phyloP scores from a whole-genome alignment of 2,329 filamentous ascomycete genomes.

The Talaromyces rugulosus region DNA sequence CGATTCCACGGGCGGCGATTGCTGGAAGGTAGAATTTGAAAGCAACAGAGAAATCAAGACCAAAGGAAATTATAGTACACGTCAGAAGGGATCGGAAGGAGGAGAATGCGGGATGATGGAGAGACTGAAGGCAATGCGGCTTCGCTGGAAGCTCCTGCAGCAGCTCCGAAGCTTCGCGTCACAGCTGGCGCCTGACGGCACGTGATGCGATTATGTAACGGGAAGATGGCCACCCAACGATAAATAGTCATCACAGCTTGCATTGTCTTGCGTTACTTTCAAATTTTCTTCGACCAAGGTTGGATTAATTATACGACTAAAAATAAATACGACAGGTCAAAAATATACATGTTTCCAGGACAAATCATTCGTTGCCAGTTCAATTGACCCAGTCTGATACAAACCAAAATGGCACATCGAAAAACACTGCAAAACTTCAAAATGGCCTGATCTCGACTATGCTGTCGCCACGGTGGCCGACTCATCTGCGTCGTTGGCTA shows the following conservation, averaged over 20 bases:
- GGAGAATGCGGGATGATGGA: slow-evolving; percentile 6
- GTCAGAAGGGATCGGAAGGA: background rate
- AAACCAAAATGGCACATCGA: background rate
- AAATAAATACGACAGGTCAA: background rate
- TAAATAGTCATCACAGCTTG: background rate
- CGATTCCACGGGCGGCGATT: slow-evolving; percentile 1
- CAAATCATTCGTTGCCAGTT: background rate
- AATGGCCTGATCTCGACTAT: background rate
- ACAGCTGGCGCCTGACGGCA: slow-evolving; percentile 31
- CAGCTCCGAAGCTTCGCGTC: slow-evolving; percentile 29
- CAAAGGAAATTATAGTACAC: slow-evolving; percentile 14
- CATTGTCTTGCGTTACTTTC: background rate
- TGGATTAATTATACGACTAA: background rate
- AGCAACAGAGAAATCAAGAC: background rate
- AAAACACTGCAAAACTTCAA: background rate
- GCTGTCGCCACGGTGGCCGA: slow-evolving; percentile 2
- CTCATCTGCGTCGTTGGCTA: slow-evolving; percentile 6
- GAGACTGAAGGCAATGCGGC: slow-evolving; percentile 23
- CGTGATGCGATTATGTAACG: slow-evolving; percentile 17
- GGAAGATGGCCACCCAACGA: background rate
- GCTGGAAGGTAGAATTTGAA: background rate
- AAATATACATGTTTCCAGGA: background rate
- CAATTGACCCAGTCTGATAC: background rate
- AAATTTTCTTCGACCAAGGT: background rate
- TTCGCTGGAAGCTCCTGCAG: slow-evolving; percentile 11